Base-by-base conservation (phyloP, 768 basidiomycete genomes). In the Hericium alpestre region DNA sequence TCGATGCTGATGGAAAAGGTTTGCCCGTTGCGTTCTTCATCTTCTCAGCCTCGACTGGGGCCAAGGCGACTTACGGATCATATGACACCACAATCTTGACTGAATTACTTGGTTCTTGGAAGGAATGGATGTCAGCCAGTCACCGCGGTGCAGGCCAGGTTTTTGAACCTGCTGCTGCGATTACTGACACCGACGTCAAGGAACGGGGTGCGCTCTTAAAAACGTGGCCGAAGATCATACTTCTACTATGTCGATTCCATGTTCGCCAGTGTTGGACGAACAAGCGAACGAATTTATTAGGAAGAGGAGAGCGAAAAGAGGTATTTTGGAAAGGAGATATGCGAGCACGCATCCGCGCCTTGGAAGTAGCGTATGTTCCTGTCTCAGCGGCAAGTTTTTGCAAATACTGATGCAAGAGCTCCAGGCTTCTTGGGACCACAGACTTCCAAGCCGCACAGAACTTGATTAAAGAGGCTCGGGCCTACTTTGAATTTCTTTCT, bases 161-260 rank as follows among this genome's bases (percentile, higher is more conserved):
- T 65, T 72, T 73, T 57, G 22, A 55, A 4, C 65, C 67, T 2
- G 49, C 10, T 9, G 62, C 64, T 18, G 58, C 51, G 10, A 59
- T 59, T 5, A 72, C 70, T 12, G 70, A 72, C 54, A 74, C 71
- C 0, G 70, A 73, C 49, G 46, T 56, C 2, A 69, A 64, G 53
- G 71, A 72, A 51, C 66, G 66, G 2, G 66, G 56, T 2, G 70
- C 70, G 2, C 65, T 73, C 1, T 25, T 71, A 10, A 22, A 25
- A 13, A 61, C 70, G 12, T 71, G 59, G 56, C 65, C 68, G 0
- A 9, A 25, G 5, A 67, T 72, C 25, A 39, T 58, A 10, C 66
- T 73, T 12, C 62, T 73, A 0, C 51, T 74, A 4, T 74, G 73
- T 63, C 62, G 65, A 38, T 73, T 71, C 51, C 72, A 73, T 52